Evolutionary conservation across 805 yeast genomes (phyloP).

Genomic region (Teunomyces aglyptinius): DNA sequence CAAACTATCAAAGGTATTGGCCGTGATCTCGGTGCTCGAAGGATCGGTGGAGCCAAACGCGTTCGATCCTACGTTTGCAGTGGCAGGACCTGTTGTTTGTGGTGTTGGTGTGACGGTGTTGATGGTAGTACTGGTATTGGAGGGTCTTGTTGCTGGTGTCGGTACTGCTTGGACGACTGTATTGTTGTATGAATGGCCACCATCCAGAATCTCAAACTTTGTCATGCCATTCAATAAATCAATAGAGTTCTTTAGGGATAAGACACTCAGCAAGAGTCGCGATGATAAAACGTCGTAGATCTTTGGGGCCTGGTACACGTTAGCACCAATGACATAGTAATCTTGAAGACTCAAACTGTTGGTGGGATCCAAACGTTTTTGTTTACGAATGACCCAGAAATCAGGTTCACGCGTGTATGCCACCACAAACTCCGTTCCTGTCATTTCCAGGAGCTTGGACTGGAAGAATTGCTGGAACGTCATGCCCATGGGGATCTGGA

Average conservation of each 20-base stretch:
- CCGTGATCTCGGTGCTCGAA: constrained; percentile 22
- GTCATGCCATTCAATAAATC: constrained; percentile 33
- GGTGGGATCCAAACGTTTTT: constrained; percentile 55
- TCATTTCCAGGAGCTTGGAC: constrained; percentile 68
- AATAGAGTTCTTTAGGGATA: constrained; percentile 34
- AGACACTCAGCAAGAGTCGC: constrained; percentile 48
- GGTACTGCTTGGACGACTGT: constrained; percentile 5
- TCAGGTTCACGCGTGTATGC: constrained; percentile 81
- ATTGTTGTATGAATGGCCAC: constrained; percentile 29
- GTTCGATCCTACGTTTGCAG: constrained; percentile 11
- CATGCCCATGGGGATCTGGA: constrained; percentile 28
- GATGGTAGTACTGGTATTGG: constrained; percentile 3
- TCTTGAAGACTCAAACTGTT: constrained; percentile 61
- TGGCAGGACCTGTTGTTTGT: constrained; percentile 12
- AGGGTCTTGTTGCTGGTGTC: constrained; percentile 9
- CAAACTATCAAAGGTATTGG: constrained; percentile 31
- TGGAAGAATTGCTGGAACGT: constrained; percentile 41
- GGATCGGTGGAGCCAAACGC: constrained; percentile 8
- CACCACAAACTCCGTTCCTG: constrained; percentile 82
- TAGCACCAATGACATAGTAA: constrained; percentile 87
- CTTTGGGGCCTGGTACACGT: constrained; percentile 86
- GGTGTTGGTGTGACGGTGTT: constrained; percentile 12
- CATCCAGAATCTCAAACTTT: constrained; percentile 31
- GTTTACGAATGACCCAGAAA: constrained; percentile 88
- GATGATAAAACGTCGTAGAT: constrained; percentile 71